Evolutionary conservation across 768 basidiomycete genomes (phyloP).

Genomic region (Tulasnella calospora): DNA sequence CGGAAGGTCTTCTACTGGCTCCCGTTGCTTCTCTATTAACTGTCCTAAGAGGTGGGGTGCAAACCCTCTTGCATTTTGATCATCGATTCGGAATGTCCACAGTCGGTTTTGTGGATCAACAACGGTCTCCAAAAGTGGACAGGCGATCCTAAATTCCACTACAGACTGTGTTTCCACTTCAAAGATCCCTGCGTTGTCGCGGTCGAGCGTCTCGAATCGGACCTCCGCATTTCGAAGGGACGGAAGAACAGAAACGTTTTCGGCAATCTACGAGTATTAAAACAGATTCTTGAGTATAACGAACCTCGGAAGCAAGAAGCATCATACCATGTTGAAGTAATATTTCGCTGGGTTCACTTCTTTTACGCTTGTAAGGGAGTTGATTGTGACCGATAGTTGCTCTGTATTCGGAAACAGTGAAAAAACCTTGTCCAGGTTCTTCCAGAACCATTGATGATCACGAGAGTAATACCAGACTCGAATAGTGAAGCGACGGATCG

Average conservation of each 20-base stretch:
- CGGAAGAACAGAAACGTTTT: neutral
- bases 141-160: neutral
- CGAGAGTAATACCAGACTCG: neutral
- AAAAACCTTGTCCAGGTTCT: neutral
- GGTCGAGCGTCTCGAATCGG: neutral
- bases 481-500: neutral
- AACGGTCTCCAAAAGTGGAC: neutral
- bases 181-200: neutral
- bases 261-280: neutral
- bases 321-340: neutral
- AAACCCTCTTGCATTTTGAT: neutral
- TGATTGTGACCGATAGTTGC: neutral
- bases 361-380: neutral
- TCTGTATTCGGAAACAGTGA: neutral
- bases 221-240: neutral
- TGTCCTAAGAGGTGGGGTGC: neutral
- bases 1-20: neutral
- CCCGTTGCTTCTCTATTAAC: neutral
- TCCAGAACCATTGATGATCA: neutral
- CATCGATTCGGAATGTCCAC: neutral
- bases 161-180: neutral
- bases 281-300: neutral
- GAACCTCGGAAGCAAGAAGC: neutral
- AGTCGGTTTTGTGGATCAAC: neutral
- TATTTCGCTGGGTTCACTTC: neutral